Evolutionary conservation across 163 green algal genomes (phyloP).

Genomic region (Chlamydomonas reinhardtii): DNA sequence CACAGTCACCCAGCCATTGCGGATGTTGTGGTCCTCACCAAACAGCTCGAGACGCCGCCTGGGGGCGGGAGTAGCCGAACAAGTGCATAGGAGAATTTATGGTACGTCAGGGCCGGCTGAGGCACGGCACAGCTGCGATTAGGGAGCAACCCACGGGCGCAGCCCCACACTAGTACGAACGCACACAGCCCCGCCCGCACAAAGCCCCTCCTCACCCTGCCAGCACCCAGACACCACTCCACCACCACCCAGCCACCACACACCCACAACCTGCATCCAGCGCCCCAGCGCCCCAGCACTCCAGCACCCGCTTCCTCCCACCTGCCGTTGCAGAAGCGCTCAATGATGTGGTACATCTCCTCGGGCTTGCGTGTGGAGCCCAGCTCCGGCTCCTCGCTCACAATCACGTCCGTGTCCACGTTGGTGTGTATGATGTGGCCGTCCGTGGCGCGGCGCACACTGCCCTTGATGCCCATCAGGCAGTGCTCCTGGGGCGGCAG

Average conservation of each 20-base stretch:
- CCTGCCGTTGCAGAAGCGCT: conserved; percentile 76
- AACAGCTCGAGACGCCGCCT: conserved; percentile 87
- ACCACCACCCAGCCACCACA: too few species aligned
- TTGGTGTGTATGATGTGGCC: conserved; percentile 90
- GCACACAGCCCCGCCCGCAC: too few species aligned
- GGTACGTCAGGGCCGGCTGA: too few species aligned
- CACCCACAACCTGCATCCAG: too few species aligned
- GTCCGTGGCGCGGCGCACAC: conserved; percentile 75
- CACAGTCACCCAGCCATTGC: conserved; percentile 86
- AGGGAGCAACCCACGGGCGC: too few species aligned
- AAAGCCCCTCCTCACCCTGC: too few species aligned
- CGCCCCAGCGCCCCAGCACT: too few species aligned
- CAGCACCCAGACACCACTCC: too few species aligned
- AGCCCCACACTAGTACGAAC: too few species aligned
- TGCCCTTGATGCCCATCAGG: conserved; percentile 88
- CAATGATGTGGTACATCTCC: conserved; percentile 89
- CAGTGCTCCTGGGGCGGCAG: conserved; percentile 83
- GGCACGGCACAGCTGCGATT: too few species aligned
- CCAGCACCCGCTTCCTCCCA: not conserved
- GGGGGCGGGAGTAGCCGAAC: not conserved
- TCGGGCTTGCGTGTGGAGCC: conserved; percentile 84
- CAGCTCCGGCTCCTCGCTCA: conserved; percentile 82
- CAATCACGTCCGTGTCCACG: conserved; percentile 87
- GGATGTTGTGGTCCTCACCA: conserved; percentile 90
- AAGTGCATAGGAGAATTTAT: too few species aligned